Evolutionary conservation across 163 green algal species (phyloP).

Genomic region (Prototheca wickerhamii): DNA sequence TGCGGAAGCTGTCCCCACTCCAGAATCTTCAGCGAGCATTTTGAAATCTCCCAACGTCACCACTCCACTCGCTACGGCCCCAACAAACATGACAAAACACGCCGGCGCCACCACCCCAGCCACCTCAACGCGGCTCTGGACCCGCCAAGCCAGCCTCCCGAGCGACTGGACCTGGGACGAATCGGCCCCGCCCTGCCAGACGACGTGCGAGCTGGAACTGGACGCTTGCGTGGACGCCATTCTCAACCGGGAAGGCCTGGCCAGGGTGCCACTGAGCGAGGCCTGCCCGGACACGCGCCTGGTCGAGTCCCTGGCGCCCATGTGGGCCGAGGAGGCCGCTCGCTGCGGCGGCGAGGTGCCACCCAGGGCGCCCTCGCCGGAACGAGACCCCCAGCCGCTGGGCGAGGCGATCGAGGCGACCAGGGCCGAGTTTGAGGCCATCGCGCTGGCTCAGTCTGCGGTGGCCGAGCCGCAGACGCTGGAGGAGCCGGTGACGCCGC

Average conservation of each 20-base stretch:
- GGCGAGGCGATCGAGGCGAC: conserved; percentile 11
- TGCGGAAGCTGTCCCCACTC: too few relatives aligned
- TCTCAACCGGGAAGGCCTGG: conserved; percentile 49
- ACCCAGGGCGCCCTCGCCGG: conserved; percentile 35
- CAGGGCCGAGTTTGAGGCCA: background rate
- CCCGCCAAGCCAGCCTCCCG: background rate
- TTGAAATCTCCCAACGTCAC: too few relatives aligned
- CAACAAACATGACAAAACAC: too few relatives aligned
- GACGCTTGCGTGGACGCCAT: conserved; percentile 65
- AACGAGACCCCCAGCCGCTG: conserved; percentile 38
- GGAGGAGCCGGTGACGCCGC: too few relatives aligned
- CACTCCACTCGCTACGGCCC: too few relatives aligned
- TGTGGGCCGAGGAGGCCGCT: conserved; percentile 71
- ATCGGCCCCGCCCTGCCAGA: conserved; percentile 27
- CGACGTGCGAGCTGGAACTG: conserved; percentile 62
- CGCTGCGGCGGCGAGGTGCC: conserved; percentile 40
- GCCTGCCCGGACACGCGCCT: conserved; percentile 44
- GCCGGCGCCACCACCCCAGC: too few relatives aligned
- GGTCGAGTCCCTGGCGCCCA: conserved; percentile 63
- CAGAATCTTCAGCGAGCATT: too few relatives aligned
- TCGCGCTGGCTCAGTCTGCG: background rate
- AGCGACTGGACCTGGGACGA: background rate
- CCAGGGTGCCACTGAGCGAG: conserved; percentile 39
- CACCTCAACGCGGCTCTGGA: too few relatives aligned
- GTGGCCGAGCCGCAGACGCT: too few relatives aligned